phyloP scores from a whole-genome alignment of 129 eudicot species.

The Flaveria sonorensis region DNA sequence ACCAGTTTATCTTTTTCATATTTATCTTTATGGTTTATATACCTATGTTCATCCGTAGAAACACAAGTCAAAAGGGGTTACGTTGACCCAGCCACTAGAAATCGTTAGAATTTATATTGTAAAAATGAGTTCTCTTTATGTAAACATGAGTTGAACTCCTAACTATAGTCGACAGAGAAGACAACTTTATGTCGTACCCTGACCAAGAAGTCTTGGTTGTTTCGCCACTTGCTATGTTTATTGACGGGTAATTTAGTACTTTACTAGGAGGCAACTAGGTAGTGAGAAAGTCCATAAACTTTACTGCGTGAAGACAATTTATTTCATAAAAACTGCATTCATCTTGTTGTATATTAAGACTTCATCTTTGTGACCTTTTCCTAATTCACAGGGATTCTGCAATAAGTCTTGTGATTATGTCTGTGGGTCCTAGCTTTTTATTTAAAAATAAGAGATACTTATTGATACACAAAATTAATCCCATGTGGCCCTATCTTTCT shows the following conservation, averaged over 20 bases:
- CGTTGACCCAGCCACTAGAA: neutral
- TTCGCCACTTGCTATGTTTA: neutral
- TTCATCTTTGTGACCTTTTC: conserved; percentile 11
- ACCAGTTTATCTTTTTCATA: too few relatives aligned
- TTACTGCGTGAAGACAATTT: conserved; percentile 15
- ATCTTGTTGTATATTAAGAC: conserved; percentile 13
- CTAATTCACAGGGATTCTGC: conserved; percentile 2
- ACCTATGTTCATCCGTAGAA: neutral
- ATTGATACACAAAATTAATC: neutral
- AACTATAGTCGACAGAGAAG: neutral
- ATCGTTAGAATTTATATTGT: neutral
- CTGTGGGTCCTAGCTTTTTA: conserved; percentile 15
- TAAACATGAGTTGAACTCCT: neutral
- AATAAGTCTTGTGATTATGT: conserved; percentile 2
- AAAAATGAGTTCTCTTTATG: too few relatives aligned
- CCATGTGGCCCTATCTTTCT: conserved; percentile 11
- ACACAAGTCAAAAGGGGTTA: neutral
- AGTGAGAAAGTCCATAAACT: conserved; percentile 12
- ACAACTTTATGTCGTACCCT: neutral
- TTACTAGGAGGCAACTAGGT: neutral
- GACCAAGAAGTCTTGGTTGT: neutral
- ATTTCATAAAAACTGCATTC: conserved; percentile 10
- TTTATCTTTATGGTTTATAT: too few relatives aligned
- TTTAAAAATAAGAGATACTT: neutral
- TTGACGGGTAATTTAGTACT: neutral